Conservation (phyloP, 2,329 filamentous ascomycete species). For the Fusarium oxysporum region DNA sequence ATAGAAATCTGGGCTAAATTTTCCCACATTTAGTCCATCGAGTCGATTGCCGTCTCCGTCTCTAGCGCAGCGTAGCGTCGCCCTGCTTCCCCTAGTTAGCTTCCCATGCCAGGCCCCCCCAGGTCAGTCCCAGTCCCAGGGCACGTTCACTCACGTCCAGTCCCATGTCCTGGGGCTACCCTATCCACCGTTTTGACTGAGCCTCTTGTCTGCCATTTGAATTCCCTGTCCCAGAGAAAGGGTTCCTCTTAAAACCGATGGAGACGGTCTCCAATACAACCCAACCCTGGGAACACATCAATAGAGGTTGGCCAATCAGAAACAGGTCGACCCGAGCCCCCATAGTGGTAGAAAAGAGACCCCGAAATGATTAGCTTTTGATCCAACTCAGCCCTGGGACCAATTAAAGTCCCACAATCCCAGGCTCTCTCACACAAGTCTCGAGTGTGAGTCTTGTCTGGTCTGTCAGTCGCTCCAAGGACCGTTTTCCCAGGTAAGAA, state of each 20-base stretch:
- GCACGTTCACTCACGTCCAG: not conserved
- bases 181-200: not conserved
- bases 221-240: conserved; percentile 13
- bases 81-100: conserved; percentile 23
- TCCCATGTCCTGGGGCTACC: not conserved
- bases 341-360: conserved; percentile 1
- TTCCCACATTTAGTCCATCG: conserved; percentile 36
- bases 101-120: not conserved
- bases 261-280: conserved; percentile 17
- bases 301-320: conserved; percentile 10
- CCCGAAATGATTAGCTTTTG: conserved; percentile 22
- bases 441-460: not conserved
- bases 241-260: conserved; percentile 5
- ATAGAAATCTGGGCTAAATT: conserved; percentile 31
- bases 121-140: not conserved
- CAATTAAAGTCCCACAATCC: conserved; percentile 32
- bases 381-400: conserved; percentile 5
- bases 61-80: conserved; percentile 25
- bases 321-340: conserved; percentile 1
- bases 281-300: conserved; percentile 19
- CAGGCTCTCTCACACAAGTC: conserved; percentile 21
- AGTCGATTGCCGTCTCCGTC: conserved; percentile 26
- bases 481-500: conserved; percentile 33
- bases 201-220: not conserved
- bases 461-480: conserved; percentile 29